A percentile compares a stretch with the other conserved stretches of the same genome.
Evolutionary conservation across 2,329 filamentous ascomycete species (phyloP).

Genomic region (Diaporthe helianthi): DNA sequence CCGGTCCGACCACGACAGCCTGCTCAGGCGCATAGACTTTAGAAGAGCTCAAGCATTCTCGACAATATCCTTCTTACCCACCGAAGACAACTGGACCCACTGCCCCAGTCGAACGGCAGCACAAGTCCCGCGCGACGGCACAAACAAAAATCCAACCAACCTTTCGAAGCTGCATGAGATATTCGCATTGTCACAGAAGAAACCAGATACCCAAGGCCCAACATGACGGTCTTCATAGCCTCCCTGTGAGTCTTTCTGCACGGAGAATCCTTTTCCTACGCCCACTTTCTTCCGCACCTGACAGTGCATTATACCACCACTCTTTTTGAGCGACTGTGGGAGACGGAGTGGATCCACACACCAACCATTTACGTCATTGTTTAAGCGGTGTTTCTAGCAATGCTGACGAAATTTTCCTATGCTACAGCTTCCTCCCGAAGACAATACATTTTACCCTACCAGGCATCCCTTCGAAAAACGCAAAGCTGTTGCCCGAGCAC

Average conservation of each 20-base stretch:
- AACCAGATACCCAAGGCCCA: slow-evolving; percentile 38
- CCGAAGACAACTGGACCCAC: slow-evolving; percentile 2
- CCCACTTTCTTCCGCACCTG: not conserved
- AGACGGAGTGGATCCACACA: slow-evolving; percentile 26
- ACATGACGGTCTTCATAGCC: slow-evolving; percentile 59
- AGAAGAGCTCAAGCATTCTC: not conserved
- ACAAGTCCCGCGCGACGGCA: not conserved
- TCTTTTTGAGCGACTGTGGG: not conserved
- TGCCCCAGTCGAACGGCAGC: not conserved
- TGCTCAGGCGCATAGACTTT: slow-evolving; percentile 11
- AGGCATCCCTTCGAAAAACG: slow-evolving; percentile 52
- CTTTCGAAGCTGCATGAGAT: slow-evolving; percentile 1
- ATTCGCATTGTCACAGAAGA: slow-evolving; percentile 5
- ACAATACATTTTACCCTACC: slow-evolving; percentile 86
- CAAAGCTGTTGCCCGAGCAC: slow-evolving; percentile 39
- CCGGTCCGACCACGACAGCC: not conserved
- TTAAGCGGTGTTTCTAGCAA: not conserved
- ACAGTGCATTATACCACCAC: not conserved
- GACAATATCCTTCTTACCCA: not conserved
- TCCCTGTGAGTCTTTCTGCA: slow-evolving; percentile 50
- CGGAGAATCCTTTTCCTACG: not conserved
- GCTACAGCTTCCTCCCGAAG: slow-evolving; percentile 86
- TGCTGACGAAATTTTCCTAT: slow-evolving; percentile 28
- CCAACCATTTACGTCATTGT: slow-evolving; percentile 30
- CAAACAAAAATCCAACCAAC: not conserved